Conservation (phyloP, 495 filamentous ascomycete genomes). For the Glarea lozoyensis region DNA sequence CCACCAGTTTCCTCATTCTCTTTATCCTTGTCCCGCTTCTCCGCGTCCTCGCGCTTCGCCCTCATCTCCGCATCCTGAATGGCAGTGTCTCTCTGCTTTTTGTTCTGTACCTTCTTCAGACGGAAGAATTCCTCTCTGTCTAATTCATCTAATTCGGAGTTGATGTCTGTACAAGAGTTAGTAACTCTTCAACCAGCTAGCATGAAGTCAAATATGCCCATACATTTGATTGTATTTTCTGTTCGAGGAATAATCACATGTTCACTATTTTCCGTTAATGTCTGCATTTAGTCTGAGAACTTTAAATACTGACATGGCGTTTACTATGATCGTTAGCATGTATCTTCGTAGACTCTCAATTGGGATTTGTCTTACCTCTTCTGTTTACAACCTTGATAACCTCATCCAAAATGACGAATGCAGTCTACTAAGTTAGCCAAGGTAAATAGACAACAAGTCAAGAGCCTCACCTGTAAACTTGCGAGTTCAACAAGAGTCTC, state of each 20-base stretch:
- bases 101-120: slow-evolving; percentile 94
- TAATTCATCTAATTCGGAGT: slow-evolving; percentile 94
- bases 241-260: slow-evolving; percentile 98
- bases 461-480: slow-evolving; percentile 61
- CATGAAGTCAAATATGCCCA: slow-evolving; percentile 13
- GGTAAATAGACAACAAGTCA: background rate
- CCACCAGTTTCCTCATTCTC: slow-evolving; percentile 40
- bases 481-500: slow-evolving; percentile 96
- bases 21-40: slow-evolving; percentile 24
- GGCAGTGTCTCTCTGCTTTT: slow-evolving; percentile 81
- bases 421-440: slow-evolving; percentile 49
- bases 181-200: no score
- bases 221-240: slow-evolving; percentile 97
- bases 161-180: slow-evolving; percentile 62
- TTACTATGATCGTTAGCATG: slow-evolving; percentile 51
- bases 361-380: slow-evolving; percentile 50
- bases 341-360: slow-evolving; percentile 9
- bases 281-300: background rate
- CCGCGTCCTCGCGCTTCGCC: slow-evolving; percentile 41
- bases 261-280: slow-evolving; percentile 42
- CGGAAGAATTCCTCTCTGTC: slow-evolving; percentile 98
- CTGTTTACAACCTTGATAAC: slow-evolving; percentile 99
- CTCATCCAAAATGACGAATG: slow-evolving; percentile 95
- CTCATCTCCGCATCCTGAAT: slow-evolving; percentile 67
- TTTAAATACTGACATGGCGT: slow-evolving; percentile 68